These are phyloP conservation scores for Fraxinus quadrangulata DNA, from an alignment of 257 asterid species.

Conservation along the genomic window DNA sequence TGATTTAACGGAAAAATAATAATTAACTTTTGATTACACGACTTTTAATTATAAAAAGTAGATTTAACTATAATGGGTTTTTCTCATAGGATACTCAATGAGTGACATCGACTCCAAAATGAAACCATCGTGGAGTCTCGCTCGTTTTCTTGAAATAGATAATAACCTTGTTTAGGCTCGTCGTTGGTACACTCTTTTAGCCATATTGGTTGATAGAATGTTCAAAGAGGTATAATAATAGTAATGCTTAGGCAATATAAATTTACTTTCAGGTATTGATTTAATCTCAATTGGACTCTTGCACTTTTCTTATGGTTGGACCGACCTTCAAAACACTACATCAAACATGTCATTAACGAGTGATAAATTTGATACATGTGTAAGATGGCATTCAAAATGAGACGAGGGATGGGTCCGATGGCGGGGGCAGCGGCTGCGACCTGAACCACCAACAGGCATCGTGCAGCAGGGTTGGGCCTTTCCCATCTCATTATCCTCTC, in stretches of 20 bases:
- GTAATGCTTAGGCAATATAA: background rate
- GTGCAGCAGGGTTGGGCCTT: slow-evolving; percentile 49
- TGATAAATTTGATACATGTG: background rate
- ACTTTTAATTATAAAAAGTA: background rate
- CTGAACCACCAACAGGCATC: slow-evolving; percentile 77
- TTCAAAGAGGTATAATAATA: background rate
- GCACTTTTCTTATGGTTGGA: background rate
- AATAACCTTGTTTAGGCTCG: background rate
- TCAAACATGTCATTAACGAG: background rate
- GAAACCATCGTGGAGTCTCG: background rate
- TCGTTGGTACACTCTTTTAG: too few species aligned
- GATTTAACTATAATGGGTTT: background rate
- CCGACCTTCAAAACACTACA: background rate
- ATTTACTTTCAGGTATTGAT: background rate
- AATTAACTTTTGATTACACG: background rate
- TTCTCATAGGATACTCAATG: background rate
- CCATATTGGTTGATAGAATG: too few species aligned
- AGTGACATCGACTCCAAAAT: background rate
- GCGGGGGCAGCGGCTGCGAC: slow-evolving; percentile 64
- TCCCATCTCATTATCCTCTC: slow-evolving; percentile 36
- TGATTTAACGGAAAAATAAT: slow-evolving; percentile 21
- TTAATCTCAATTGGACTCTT: background rate
- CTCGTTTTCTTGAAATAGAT: background rate
- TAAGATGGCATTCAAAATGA: slow-evolving; percentile 30
- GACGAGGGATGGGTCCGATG: slow-evolving; percentile 52